Evolutionary conservation across 2,329 filamentous ascomycete genomes (phyloP), one percentile per base, ranked within the genome.

Genomic region (Orbilia oligospora): DNA sequence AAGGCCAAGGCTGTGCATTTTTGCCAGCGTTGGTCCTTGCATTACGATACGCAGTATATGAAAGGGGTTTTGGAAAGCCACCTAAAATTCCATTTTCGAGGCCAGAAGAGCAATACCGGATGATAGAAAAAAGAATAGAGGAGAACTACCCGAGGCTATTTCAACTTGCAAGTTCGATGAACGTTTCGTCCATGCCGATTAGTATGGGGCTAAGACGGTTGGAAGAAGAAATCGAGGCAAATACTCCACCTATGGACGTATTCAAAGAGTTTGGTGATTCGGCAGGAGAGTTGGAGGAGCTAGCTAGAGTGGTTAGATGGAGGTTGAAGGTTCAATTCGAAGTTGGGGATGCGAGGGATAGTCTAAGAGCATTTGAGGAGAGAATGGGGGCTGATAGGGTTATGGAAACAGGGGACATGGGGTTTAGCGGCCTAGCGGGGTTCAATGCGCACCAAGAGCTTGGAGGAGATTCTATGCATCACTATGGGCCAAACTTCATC

Each of bases 261-360:
- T 78, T 78, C 22, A 49, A 20, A 10, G 69, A 72, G 36, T 72
- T 68, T 53, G 68, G 64, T 5, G 16, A 36, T 0, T 64, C 53
- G 12, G 63, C 22, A 16, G 18, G n/a, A n/a, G 75, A 68, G 49
- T 14, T 78, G 18, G 75, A 68, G 12, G 68, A 67, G 14, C 12
- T 78, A 18, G 16, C 30, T 33, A 56, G 55, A 27, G 58, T 64
- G 22, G 73, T 77, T 9, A n/a, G 44, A 3, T 77, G 73, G 73
- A 46, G 73, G 36, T 27, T 77, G n/a, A 66, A 69, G 44, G 73
- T 77, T 9, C 73, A 77, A 33, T 53, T 67, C 30, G 67, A 33
- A 0, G 24, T 58, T 16, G 51, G 58, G 14, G 67, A 71, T n/a
- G n/a, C 41, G 2, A 58, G 38, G 5, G 63, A 12, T 0, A 64